Evolutionary conservation across 352 stramenopile species (phyloP).

Genomic region (Globisporangium paroecandrum): DNA sequence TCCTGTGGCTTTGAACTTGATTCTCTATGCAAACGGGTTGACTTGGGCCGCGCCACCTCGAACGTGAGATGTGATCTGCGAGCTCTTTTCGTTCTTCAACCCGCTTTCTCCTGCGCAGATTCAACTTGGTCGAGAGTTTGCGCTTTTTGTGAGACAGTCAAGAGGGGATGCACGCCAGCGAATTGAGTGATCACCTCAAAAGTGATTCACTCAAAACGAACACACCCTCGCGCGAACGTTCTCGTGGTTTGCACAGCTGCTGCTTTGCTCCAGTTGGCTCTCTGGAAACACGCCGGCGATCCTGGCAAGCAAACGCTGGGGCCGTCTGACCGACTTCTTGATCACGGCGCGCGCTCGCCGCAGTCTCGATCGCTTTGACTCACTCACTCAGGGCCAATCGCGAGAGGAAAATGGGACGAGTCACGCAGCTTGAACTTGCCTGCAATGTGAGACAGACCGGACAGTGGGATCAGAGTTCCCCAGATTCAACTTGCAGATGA

Average conservation of each 20-base stretch:
- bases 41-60: too few species aligned
- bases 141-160: background rate
- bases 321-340: background rate
- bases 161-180: background rate
- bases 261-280: background rate
- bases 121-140: constrained; percentile 1
- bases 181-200: background rate
- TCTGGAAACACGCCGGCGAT: background rate
- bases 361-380: background rate
- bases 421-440: constrained; percentile 14
- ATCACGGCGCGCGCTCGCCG: background rate
- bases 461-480: background rate
- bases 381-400: constrained; percentile 12
- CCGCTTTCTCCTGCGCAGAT: background rate
- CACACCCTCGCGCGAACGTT: background rate
- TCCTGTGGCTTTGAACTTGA: background rate
- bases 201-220: background rate
- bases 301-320: background rate
- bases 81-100: background rate
- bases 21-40: background rate
- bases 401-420: constrained; percentile 14
- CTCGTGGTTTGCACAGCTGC: background rate
- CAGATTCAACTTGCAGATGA: constrained; percentile 12
- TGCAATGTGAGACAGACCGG: constrained; percentile 14
- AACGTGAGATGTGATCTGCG: background rate